Evolutionary conservation across 208 protist genomes (phyloP).

Genomic region (Crithidia sp.): DNA sequence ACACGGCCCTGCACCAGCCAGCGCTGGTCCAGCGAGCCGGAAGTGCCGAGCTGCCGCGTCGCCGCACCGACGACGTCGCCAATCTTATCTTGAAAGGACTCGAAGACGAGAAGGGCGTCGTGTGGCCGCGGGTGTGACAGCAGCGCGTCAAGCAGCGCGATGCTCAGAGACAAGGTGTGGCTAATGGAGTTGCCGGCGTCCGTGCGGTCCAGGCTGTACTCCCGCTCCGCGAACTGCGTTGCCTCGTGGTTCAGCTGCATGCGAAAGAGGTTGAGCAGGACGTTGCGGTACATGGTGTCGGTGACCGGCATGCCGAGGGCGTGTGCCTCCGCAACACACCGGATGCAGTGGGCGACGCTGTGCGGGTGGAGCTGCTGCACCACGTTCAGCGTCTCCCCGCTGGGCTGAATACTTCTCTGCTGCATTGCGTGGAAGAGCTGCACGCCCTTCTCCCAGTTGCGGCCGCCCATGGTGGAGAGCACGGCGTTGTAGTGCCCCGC

Average conservation of each 20-base stretch:
- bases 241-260: conserved; percentile 81
- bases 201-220: conserved; percentile 49
- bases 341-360: conserved; percentile 67
- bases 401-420: conserved; percentile 72
- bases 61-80: conserved; percentile 60
- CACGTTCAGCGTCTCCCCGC: conserved; percentile 74
- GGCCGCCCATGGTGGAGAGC: conserved; percentile 65
- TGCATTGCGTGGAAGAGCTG: conserved; percentile 80
- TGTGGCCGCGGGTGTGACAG: conserved; percentile 68
- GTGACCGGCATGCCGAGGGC: conserved; percentile 77
- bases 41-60: conserved; percentile 63
- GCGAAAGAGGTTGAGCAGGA: conserved; percentile 69
- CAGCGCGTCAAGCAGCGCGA: conserved; percentile 80
- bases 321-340: conserved; percentile 79
- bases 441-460: conserved; percentile 60
- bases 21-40: conserved; percentile 67
- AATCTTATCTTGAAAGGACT: conserved; percentile 64
- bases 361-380: conserved; percentile 61
- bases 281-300: conserved; percentile 78
- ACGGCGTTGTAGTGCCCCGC: conserved; percentile 89
- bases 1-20: conserved; percentile 90
- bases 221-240: conserved; percentile 66
- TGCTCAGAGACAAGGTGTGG: conserved; percentile 57
- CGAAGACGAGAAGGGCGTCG: conserved; percentile 68
- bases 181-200: conserved; percentile 64